phyloP scores from a whole-genome alignment of 2,329 filamentous ascomycete genomes.

The Aotearoamyces nothofagi region DNA sequence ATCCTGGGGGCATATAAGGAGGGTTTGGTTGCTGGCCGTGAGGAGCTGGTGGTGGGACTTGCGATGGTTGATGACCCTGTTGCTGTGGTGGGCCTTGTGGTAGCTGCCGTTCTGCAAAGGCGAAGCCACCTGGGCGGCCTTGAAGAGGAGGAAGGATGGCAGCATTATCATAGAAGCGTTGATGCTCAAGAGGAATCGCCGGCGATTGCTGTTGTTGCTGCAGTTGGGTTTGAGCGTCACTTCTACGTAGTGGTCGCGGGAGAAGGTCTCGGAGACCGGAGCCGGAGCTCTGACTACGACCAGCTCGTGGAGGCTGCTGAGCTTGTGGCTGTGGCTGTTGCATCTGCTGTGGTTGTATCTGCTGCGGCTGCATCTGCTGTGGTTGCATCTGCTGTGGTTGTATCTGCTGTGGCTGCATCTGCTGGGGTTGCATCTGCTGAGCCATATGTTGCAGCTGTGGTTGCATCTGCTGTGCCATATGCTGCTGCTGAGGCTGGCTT shows the following conservation, averaged over 20 bases:
- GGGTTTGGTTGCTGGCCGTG: neutral
- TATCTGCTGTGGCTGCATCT: constrained; percentile 1
- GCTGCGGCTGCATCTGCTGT: neutral
- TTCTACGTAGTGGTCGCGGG: no score
- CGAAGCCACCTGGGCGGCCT: no score
- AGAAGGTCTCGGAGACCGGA: no score
- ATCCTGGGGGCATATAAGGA: no score
- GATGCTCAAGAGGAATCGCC: neutral
- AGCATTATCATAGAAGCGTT: neutral
- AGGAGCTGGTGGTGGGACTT: neutral
- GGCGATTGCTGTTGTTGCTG: neutral
- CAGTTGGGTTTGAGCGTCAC: neutral
- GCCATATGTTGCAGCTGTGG: constrained; percentile 1
- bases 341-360: neutral
- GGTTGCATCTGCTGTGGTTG: neutral
- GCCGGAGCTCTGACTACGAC: no score
- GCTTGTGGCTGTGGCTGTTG: neutral
- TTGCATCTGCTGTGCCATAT: neutral
- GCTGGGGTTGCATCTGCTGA: constrained; percentile 1
- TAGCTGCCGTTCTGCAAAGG: no score
- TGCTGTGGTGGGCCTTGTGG: neutral
- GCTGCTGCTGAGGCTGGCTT: no score
- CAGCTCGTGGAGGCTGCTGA: neutral
- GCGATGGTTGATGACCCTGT: neutral
- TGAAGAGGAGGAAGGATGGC: neutral